These are phyloP conservation scores for Alternaria arbusti DNA, from an alignment of 2,329 filamentous ascomycete genomes.

Conservation along the genomic window DNA sequence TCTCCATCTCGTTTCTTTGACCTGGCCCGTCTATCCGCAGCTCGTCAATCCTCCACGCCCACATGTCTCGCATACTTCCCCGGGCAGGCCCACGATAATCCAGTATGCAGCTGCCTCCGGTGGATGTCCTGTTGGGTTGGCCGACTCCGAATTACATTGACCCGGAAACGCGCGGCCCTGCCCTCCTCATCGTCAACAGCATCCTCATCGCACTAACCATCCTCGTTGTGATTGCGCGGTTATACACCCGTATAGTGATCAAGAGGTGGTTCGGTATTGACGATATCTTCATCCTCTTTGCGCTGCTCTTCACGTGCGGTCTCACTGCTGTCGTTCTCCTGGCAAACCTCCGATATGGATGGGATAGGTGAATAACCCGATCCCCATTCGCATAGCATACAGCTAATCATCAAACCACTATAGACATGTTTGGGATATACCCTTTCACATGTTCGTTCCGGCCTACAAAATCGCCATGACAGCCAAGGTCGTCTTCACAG, in stretches of 20 bases:
- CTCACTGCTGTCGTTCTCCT: slow-evolving; percentile 50
- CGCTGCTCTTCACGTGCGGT: slow-evolving; percentile 48
- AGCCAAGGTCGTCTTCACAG: slow-evolving; percentile 52
- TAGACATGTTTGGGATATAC: slow-evolving; percentile 53
- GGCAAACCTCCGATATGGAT: slow-evolving; percentile 51
- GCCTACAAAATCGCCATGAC: slow-evolving; percentile 49
- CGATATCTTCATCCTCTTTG: slow-evolving; percentile 50
- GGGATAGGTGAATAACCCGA: slow-evolving; percentile 28
- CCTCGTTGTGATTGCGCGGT: slow-evolving; percentile 44
- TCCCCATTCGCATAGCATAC: background rate
- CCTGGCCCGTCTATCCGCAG: background rate
- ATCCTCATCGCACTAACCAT: slow-evolving; percentile 48
- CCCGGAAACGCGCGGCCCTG: slow-evolving; percentile 48
- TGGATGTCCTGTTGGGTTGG: slow-evolving; percentile 43
- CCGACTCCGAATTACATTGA: slow-evolving; percentile 51
- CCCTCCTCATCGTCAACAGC: slow-evolving; percentile 49
- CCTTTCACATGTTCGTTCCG: slow-evolving; percentile 26
- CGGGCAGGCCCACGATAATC: slow-evolving; percentile 6
- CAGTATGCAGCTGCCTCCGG: slow-evolving; percentile 39
- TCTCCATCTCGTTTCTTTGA: background rate
- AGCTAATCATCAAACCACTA: slow-evolving; percentile 12
- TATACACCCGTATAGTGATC: slow-evolving; percentile 50
- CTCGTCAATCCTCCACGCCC: background rate
- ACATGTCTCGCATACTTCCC: slow-evolving; percentile 10
- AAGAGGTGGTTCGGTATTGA: slow-evolving; percentile 54